A percentile compares a stretch with the other conserved stretches of the same genome.
phyloP scores from a whole-genome alignment of 176 grass and related monocot species.

The Avena sativa region DNA sequence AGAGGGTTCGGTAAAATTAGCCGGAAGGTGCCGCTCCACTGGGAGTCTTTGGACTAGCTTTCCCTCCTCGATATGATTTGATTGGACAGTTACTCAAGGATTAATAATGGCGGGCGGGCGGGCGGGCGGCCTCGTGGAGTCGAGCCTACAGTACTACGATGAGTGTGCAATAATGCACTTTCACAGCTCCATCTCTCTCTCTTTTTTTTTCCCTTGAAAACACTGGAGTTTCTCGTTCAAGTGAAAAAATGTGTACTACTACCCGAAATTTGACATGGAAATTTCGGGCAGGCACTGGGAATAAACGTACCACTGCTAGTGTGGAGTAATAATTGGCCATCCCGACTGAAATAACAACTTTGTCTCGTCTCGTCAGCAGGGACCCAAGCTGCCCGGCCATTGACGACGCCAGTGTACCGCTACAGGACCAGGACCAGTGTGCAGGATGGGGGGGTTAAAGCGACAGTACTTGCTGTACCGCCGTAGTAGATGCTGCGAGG shows the following conservation, averaged over 20 bases:
- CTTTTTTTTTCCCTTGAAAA: too few relatives aligned
- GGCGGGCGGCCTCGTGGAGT: constrained; percentile 17
- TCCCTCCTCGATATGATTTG: constrained; percentile 30
- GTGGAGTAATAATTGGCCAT: background rate
- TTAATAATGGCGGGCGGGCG: constrained; percentile 43
- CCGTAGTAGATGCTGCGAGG: background rate
- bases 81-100: constrained; percentile 36
- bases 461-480: background rate
- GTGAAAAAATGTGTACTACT: background rate
- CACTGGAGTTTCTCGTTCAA: background rate
- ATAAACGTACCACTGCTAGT: too few relatives aligned
- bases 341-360: background rate
- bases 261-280: background rate
- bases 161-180: constrained; percentile 47
- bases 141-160: constrained; percentile 9
- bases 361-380: background rate
- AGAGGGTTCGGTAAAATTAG: constrained; percentile 40
- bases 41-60: too few relatives aligned
- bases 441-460: background rate
- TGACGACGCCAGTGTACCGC: background rate
- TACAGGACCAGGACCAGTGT: background rate
- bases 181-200: background rate
- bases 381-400: background rate
- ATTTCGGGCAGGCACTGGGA: background rate
- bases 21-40: background rate